Percentiles rank a stretch among this genome's conserved stretches.
Conservation (phyloP, 371 early-diverging fungal genomes). For the Syncephalis plumigaleata region DNA sequence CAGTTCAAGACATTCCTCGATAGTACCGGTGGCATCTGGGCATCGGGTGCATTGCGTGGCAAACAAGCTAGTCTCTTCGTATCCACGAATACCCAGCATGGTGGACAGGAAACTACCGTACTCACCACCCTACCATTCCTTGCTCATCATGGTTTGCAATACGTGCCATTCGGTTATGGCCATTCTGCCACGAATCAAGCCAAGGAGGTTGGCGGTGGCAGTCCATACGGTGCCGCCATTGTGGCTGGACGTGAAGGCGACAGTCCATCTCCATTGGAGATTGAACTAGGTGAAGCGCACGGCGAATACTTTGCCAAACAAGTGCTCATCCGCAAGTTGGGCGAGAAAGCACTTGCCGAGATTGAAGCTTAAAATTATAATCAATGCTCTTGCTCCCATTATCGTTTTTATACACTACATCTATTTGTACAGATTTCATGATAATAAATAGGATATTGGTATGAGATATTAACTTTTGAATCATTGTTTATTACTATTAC, state of each 20-base stretch:
- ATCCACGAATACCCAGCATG: slow-evolving; percentile 50
- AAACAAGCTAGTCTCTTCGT: slow-evolving; percentile 60
- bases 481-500: too few relatives aligned
- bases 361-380: too few relatives aligned
- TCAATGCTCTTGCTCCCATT: too few relatives aligned
- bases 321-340: slow-evolving; percentile 7
- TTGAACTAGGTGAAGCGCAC: slow-evolving; percentile 38
- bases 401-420: too few relatives aligned
- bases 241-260: not conserved
- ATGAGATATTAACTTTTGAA: too few relatives aligned
- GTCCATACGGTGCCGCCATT: slow-evolving; percentile 30
- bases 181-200: slow-evolving; percentile 26
- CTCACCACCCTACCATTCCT: slow-evolving; percentile 43
- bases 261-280: slow-evolving; percentile 21
- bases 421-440: too few relatives aligned
- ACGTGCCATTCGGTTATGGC: slow-evolving; percentile 53
- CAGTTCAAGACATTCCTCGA: slow-evolving; percentile 60
- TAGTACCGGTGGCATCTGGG: slow-evolving; percentile 58
- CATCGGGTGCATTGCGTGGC: slow-evolving; percentile 35
- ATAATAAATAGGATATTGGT: too few relatives aligned
- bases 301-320: slow-evolving; percentile 43
- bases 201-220: slow-evolving; percentile 39
- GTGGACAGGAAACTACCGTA: slow-evolving; percentile 69
- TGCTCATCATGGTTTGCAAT: slow-evolving; percentile 66
- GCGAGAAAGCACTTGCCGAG: too few relatives aligned